Evolutionary conservation across 768 basidiomycete genomes (phyloP).

Genomic region (Russula compacta): DNA sequence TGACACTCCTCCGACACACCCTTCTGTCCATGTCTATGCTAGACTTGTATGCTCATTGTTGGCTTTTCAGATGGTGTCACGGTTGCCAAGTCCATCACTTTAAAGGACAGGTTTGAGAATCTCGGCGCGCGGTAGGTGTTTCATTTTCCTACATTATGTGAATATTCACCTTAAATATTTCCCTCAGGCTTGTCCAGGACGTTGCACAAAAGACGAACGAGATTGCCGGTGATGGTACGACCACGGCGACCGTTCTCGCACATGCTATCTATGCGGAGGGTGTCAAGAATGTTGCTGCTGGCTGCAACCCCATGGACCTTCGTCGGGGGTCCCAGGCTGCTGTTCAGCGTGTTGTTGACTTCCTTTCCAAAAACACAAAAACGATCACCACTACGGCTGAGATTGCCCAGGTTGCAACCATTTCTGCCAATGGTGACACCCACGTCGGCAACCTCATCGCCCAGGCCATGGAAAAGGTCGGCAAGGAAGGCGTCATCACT

Average conservation of each 20-base stretch:
- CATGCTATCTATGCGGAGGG: slow-evolving; percentile 98
- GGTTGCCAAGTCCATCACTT: slow-evolving; percentile 87
- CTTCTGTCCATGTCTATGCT: not conserved
- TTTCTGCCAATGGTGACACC: slow-evolving; percentile 58
- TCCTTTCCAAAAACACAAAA: slow-evolving; percentile 80
- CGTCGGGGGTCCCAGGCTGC: slow-evolving; percentile 96
- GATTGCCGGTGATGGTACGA: slow-evolving; percentile 94
- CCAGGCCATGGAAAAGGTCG: slow-evolving; percentile 98
- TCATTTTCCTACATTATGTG: not conserved
- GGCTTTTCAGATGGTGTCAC: slow-evolving; percentile 77
- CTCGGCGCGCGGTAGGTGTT: slow-evolving; percentile 82
- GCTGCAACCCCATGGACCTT: slow-evolving; percentile 99
- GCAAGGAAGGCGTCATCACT: slow-evolving; percentile 99
- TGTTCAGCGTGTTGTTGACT: slow-evolving; percentile 84
- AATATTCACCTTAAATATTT: slow-evolving; percentile 1
- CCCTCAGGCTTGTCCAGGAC: slow-evolving; percentile 76
- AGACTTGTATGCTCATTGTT: not conserved
- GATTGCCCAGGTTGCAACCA: slow-evolving; percentile 97
- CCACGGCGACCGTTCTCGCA: slow-evolving; percentile 93
- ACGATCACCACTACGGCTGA: slow-evolving; percentile 95
- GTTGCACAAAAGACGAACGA: slow-evolving; percentile 97
- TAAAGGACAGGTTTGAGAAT: slow-evolving; percentile 99
- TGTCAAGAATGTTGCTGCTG: slow-evolving; percentile 98
- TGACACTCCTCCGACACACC: not conserved
- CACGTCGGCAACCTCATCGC: slow-evolving; percentile 94